Evolutionary conservation across 2,329 filamentous ascomycete genomes (phyloP).

Genomic region (Colletotrichum ledebouriae): DNA sequence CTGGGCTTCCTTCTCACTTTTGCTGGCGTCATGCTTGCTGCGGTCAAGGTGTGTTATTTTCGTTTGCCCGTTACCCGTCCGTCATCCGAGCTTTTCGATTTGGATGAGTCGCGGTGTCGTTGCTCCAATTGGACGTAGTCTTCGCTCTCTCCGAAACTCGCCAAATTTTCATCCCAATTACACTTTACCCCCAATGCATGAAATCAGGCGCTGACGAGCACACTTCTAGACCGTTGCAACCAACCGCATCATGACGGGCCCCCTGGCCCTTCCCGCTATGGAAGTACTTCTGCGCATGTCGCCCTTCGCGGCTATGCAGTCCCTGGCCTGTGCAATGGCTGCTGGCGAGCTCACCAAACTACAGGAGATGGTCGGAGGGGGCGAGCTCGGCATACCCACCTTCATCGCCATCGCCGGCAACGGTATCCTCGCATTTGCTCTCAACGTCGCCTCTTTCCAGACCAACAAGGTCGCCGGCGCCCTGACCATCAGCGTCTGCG

Average conservation of each 20-base stretch:
- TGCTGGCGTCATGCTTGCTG: conserved; percentile 66
- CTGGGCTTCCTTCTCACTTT: conserved; percentile 68
- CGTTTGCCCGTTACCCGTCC: conserved; percentile 1
- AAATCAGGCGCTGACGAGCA: conserved; percentile 27
- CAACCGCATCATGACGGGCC: conserved; percentile 74
- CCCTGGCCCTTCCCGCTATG: conserved; percentile 67
- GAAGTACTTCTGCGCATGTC: conserved; percentile 75
- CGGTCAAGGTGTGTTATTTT: conserved; percentile 61
- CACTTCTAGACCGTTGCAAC: conserved; percentile 67
- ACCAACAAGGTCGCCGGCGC: conserved; percentile 71
- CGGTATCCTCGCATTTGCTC: conserved; percentile 66
- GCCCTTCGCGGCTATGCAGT: conserved; percentile 70
- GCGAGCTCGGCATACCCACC: conserved; percentile 52
- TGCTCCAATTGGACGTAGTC: conserved; percentile 30
- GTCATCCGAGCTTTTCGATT: conserved; percentile 31
- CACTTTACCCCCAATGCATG: conserved; percentile 12
- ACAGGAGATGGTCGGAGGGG: conserved; percentile 51
- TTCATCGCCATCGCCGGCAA: conserved; percentile 63
- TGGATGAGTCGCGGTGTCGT: conserved; percentile 19
- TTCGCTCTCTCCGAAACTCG: conserved; percentile 29
- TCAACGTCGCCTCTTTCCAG: conserved; percentile 70
- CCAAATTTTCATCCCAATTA: conserved; percentile 26
- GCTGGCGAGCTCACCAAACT: conserved; percentile 66
- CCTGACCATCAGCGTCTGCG: conserved; percentile 71
- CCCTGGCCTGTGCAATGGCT: conserved; percentile 63